These are phyloP conservation scores for Neurospora sp. DNA, from an alignment of 495 filamentous ascomycete genomes.

Conservation along the genomic window DNA sequence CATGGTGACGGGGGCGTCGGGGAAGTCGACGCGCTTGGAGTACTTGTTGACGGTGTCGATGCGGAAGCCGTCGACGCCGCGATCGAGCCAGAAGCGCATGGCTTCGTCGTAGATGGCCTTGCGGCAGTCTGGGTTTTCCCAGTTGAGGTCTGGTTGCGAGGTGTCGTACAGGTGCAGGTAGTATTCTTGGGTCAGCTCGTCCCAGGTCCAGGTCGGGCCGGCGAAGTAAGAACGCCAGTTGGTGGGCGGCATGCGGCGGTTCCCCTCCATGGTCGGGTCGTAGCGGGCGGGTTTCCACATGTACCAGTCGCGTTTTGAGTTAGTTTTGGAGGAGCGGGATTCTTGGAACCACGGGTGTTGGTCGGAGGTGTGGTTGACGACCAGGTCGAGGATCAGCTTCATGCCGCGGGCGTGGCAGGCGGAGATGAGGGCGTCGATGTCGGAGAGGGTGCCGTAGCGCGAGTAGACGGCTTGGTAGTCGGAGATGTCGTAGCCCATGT, in stretches of 20 bases:
- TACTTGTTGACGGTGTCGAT: conserved; percentile 59
- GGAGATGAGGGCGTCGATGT: conserved; percentile 54
- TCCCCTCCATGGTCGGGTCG: conserved; percentile 34
- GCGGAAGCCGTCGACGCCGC: conserved; percentile 55
- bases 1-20: conserved; percentile 46
- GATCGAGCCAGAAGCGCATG: conserved; percentile 58
- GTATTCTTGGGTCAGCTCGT: conserved; percentile 50
- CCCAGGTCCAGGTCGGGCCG: conserved; percentile 52
- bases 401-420: conserved; percentile 48
- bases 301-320: conserved; percentile 55
- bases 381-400: conserved; percentile 60
- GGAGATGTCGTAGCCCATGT: conserved; percentile 60
- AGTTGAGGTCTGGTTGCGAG: conserved; percentile 60
- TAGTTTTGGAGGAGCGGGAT: conserved; percentile 45
- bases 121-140: conserved; percentile 51
- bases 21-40: conserved; percentile 47
- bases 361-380: conserved; percentile 63
- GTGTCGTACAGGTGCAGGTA: conserved; percentile 55
- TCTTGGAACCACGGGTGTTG: conserved; percentile 62
- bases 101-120: conserved; percentile 47
- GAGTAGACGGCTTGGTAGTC: conserved; percentile 56
- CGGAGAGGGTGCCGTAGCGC: conserved; percentile 52
- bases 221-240: conserved; percentile 48
- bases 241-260: conserved; percentile 50
- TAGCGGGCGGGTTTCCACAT: conserved; percentile 51